Evolutionary conservation across 805 yeast genomes (phyloP).

Genomic region (Kuraishia floccosa): DNA sequence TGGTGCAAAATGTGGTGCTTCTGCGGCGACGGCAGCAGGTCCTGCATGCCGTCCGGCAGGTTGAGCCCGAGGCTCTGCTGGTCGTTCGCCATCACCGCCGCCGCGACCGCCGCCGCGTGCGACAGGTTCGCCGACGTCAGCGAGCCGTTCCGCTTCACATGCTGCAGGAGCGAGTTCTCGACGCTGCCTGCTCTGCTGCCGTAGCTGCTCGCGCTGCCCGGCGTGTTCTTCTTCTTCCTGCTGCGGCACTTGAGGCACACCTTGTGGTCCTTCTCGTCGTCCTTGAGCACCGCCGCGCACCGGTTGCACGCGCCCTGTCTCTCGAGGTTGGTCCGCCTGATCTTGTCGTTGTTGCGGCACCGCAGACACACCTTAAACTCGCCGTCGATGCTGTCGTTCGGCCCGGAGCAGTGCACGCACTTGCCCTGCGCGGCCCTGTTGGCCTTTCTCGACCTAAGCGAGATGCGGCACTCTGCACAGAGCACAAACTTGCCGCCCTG

Average conservation of each 20-base stretch:
- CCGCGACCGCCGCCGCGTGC: conserved; percentile 4
- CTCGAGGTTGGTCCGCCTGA: conserved; percentile 44
- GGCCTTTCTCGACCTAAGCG: conserved; percentile 43
- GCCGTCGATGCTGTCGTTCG: conserved; percentile 30
- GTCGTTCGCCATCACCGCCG: conserved; percentile 4
- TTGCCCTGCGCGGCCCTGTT: conserved; percentile 50
- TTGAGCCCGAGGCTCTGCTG: conserved; percentile 1
- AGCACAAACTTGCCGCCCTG: conserved; percentile 42
- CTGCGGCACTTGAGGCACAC: conserved; percentile 44
- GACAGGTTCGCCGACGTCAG: not conserved
- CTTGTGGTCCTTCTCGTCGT: conserved; percentile 40
- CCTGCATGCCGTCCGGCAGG: not conserved
- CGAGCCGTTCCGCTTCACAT: not conserved
- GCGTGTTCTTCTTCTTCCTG: conserved; percentile 30
- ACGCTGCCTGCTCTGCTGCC: too few relatives aligned
- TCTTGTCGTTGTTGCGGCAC: conserved; percentile 51
- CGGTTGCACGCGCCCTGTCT: conserved; percentile 50
- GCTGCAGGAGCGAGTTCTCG: too few relatives aligned
- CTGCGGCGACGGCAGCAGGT: conserved; percentile 1
- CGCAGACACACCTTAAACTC: conserved; percentile 54
- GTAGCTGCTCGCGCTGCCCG: not conserved
- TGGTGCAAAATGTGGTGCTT: conserved; percentile 1
- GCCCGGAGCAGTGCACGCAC: conserved; percentile 62
- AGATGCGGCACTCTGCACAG: conserved; percentile 48
- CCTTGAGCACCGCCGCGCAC: conserved; percentile 39